phyloP scores from a whole-genome alignment of 2,329 filamentous ascomycete species.

The Diplodia sapinea region DNA sequence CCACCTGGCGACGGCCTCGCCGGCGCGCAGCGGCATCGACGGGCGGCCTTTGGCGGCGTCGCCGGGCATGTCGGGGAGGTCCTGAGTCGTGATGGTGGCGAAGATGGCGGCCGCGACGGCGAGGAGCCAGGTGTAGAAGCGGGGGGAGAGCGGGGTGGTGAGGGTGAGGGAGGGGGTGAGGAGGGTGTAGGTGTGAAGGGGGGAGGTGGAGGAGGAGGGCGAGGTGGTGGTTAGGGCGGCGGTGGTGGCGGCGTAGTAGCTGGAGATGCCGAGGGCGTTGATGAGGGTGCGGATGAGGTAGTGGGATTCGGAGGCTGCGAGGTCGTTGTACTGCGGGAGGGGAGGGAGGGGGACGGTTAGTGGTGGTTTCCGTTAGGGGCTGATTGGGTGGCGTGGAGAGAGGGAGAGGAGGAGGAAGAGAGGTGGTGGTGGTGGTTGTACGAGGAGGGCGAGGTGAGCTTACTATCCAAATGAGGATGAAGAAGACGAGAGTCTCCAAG shows the following conservation, averaged over 20 bases:
- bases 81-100: constrained; percentile 38
- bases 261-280: constrained; percentile 36
- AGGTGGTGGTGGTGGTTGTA: no score
- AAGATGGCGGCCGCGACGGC: constrained; percentile 34
- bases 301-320: constrained; percentile 41
- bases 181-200: background rate
- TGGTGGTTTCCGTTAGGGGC: no score
- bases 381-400: no score
- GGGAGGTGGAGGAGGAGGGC: background rate
- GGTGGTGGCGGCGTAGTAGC: constrained; percentile 10
- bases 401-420: no score
- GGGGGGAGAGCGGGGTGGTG: background rate
- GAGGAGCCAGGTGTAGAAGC: constrained; percentile 2
- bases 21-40: constrained; percentile 35
- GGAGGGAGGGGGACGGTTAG: no score
- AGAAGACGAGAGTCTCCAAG: constrained; percentile 41
- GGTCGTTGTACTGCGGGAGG: constrained; percentile 55
- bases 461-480: constrained; percentile 44
- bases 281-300: constrained; percentile 47
- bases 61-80: constrained; percentile 38
- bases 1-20: background rate
- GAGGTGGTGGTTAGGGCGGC: background rate
- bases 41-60: constrained; percentile 34
- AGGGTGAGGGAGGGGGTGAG: background rate
- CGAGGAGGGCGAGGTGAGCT: background rate